Conservation (phyloP, 176 grass and related monocot species). For the Phragmites australis region DNA sequence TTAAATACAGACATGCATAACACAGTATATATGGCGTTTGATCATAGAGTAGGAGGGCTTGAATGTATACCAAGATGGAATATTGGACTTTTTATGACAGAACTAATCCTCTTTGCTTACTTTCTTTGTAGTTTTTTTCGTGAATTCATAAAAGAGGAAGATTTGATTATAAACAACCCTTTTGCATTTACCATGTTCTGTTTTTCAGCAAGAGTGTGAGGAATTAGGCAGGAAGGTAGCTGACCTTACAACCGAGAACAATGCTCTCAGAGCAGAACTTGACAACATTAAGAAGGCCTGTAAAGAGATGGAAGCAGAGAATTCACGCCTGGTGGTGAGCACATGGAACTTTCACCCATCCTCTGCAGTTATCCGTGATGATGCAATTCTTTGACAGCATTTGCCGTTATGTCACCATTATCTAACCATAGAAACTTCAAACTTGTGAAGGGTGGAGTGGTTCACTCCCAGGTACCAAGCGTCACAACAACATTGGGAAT, state of each 20-base stretch:
- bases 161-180: neutral
- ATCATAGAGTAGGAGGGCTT: neutral
- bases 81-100: neutral
- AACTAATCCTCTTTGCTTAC: neutral
- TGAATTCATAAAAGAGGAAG: neutral
- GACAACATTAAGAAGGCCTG: constrained; percentile 71
- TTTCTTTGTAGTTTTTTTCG: neutral
- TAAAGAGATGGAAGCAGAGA: constrained; percentile 60
- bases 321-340: constrained; percentile 64
- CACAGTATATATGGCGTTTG: neutral
- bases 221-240: constrained; percentile 57
- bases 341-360: neutral
- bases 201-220: constrained; percentile 80
- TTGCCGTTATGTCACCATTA: neutral
- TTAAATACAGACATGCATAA: neutral
- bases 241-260: constrained; percentile 67
- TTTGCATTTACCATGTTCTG: neutral
- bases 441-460: constrained; percentile 39
- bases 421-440: constrained; percentile 3
- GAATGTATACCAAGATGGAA: neutral
- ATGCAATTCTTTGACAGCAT: neutral
- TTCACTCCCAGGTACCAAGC: constrained; percentile 35
- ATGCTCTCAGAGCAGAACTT: constrained; percentile 55
- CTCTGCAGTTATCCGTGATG: neutral
- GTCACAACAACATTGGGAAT: constrained; percentile 51